phyloP scores from a whole-genome alignment of 495 filamentous ascomycete species.

The Cladorrhinum samala region DNA sequence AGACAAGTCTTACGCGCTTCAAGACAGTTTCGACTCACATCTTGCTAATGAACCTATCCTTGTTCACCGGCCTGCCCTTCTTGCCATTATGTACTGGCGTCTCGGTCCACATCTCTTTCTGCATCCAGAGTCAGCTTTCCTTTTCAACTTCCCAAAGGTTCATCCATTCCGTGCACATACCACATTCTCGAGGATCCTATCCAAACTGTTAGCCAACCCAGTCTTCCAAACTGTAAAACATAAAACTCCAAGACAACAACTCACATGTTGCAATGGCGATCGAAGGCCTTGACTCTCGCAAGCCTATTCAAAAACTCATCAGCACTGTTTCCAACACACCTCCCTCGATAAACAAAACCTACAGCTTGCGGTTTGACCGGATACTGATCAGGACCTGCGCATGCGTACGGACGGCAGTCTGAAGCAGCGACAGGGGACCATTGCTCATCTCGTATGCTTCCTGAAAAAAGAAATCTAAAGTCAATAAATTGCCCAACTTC shows the following conservation, averaged over 20 bases:
- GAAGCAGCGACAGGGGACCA: conserved; percentile 64
- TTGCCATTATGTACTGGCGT: conserved; percentile 68
- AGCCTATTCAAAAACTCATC: conserved; percentile 32
- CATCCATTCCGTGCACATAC: conserved; percentile 5
- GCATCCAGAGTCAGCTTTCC: conserved; percentile 5
- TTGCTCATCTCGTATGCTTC: conserved; percentile 29
- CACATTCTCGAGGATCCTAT: conserved; percentile 29
- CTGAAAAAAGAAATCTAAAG: conserved; percentile 2
- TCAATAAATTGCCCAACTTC: neutral
- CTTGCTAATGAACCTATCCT: conserved; percentile 98
- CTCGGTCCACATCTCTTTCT: conserved; percentile 99
- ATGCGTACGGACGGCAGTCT: conserved; percentile 81
- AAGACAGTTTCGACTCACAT: conserved; percentile 57
- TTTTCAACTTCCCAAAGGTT: too few relatives aligned
- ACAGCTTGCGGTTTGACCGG: conserved; percentile 78
- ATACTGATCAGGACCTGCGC: conserved; percentile 86
- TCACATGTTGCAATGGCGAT: conserved; percentile 33
- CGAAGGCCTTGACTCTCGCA: conserved; percentile 45
- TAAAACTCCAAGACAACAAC: neutral
- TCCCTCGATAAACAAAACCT: conserved; percentile 8
- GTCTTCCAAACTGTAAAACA: too few relatives aligned
- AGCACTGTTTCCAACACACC: neutral
- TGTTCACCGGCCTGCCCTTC: conserved; percentile 89
- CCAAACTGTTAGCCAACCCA: conserved; percentile 4
- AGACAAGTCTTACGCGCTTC: too few relatives aligned